phyloP scores from a whole-genome alignment of 371 early-diverging fungal genomes.

The Mortierella sp. region DNA sequence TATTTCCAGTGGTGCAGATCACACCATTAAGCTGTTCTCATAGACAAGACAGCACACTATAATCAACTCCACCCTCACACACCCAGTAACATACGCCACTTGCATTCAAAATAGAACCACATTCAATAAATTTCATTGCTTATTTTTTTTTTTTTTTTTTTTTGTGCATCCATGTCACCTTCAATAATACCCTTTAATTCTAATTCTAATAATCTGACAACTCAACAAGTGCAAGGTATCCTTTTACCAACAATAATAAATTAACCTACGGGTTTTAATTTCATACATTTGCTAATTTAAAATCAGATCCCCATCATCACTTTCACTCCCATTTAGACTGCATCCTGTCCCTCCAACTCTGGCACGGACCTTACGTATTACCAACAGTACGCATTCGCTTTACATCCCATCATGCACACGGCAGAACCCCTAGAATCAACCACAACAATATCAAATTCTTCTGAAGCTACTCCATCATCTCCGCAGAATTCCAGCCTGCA shows the following conservation, averaged over 20 bases:
- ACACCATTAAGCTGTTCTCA: constrained; percentile 83
- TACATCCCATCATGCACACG: not conserved
- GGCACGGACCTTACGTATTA: not conserved
- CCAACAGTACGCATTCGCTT: too few species aligned
- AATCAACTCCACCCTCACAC: not conserved
- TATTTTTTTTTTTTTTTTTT: not conserved
- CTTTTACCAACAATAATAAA: not conserved
- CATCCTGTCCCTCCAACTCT: not conserved
- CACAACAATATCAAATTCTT: constrained; percentile 4
- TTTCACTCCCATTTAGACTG: not conserved
- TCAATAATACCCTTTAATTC: not conserved
- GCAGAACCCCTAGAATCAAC: not conserved
- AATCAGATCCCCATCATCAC: not conserved
- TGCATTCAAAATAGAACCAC: constrained; percentile 2
- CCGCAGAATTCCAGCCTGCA: not conserved
- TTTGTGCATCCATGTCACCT: not conserved
- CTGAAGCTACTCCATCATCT: not conserved
- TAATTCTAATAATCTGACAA: not conserved
- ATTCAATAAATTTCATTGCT: not conserved
- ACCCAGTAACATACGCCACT: not conserved
- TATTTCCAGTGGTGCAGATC: constrained; percentile 85
- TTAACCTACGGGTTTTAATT: too few species aligned
- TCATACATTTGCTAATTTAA: not conserved
- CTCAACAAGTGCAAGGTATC: not conserved
- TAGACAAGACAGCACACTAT: constrained; percentile 51